Base-by-base conservation (phyloP, 2,329 filamentous ascomycete genomes). In the Colletotrichum gigasporum region DNA sequence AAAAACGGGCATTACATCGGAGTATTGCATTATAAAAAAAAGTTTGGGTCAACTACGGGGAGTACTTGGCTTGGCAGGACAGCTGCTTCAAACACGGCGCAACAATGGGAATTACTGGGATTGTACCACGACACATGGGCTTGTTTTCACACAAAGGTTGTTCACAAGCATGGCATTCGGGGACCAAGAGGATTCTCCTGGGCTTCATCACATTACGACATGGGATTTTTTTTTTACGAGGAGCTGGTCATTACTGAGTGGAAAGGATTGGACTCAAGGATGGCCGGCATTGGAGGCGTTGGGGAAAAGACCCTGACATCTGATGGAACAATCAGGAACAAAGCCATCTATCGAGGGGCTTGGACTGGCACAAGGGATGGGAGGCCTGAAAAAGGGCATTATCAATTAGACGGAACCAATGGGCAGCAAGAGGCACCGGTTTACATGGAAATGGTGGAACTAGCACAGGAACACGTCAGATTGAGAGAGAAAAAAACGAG, bases 11-110 rank as follows among this genome's bases (percentile, higher is more conserved):
- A 81, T 81, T 72, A 74, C 69, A 80, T 71, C 72, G 80, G 81
- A 82, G 80, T 78, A 81, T 76, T 80, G 80, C 80, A 81, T 82
- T 79, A 79, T 79, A 79, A 79, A 80, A 76, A 77, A 66, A 58
- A 60, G 48, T 63, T 64, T 34, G 48, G 63, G 52, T 63, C 60
- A 59, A 64, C 42, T 60, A 50, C 42, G 60, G 59, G 39, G 52
- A 58, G 32, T 48, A 71, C 71, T 74, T 73, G 71, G 72, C 70
- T 72, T 66, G 71, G 52, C 59, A 63, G 58, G 71, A 66, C 64
- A 71, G 63, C 70, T 70, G 69, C 65, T 71, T 71, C 69, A 62
- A 34, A 14, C 57, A 67, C 52, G 73, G 73, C 72, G 73, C 69
- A 73, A 70, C 66, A 73, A 67, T 67, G 66, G 69, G 67, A 59